Conservation (phyloP, 805 yeast species). For the Brettanomyces nanus region DNA sequence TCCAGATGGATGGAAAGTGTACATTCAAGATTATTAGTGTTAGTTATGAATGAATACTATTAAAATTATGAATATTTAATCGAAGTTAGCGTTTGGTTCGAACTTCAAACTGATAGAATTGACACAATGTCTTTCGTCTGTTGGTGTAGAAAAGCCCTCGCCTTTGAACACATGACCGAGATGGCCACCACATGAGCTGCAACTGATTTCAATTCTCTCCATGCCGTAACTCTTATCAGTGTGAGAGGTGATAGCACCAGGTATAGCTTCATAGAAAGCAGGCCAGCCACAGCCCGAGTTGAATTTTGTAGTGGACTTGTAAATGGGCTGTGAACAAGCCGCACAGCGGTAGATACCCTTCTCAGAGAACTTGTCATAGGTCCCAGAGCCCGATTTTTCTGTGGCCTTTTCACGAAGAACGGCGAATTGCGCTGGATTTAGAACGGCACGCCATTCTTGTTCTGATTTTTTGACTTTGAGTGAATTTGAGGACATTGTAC, state of each 20-base stretch:
- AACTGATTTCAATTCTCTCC: conserved; percentile 83
- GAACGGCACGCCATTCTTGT: conserved; percentile 70
- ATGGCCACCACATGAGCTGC: conserved; percentile 87
- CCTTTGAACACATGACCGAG: conserved; percentile 92
- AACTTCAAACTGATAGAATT: conserved; percentile 79
- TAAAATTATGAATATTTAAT: no score
- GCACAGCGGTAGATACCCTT: conserved; percentile 76
- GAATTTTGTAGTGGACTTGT: neutral
- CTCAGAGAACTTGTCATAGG: conserved; percentile 41
- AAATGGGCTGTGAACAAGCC: neutral
- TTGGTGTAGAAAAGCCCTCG: conserved; percentile 83
- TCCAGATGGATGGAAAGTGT: conserved; percentile 87
- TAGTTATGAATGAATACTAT: no score
- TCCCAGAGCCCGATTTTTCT: conserved; percentile 59
- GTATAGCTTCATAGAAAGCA: conserved; percentile 41
- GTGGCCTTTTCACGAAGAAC: conserved; percentile 72
- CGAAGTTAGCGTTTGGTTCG: no score
- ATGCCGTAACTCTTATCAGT: conserved; percentile 65
- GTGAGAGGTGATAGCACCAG: conserved; percentile 60
- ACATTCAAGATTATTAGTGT: no score
- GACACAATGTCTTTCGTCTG: conserved; percentile 92
- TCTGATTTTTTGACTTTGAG: conserved; percentile 25
- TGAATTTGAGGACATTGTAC: no score
- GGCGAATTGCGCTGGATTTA: conserved; percentile 69
- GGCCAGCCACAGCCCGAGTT: neutral